Conservation (phyloP, 768 basidiomycete species). For the Hypsizygus marmoreus region DNA sequence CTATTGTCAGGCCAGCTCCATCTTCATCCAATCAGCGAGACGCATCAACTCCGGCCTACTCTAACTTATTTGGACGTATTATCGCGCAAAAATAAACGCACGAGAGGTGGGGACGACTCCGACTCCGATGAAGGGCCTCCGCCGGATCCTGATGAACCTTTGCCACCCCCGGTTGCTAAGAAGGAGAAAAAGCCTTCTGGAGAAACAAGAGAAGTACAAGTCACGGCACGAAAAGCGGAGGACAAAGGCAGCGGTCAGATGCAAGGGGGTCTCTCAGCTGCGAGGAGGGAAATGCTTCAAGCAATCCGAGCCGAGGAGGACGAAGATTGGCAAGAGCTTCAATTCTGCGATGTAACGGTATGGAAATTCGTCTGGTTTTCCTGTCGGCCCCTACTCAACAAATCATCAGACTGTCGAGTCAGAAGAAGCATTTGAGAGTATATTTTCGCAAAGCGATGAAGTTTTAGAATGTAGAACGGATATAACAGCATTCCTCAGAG, state of each 20-base stretch:
- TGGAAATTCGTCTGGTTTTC: constrained; percentile 20
- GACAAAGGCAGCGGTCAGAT: constrained; percentile 52
- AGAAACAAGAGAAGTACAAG: constrained; percentile 78
- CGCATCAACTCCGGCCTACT: constrained; percentile 81
- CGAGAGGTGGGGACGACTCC: constrained; percentile 55
- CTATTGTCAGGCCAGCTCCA: constrained; percentile 60
- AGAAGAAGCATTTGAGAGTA: constrained; percentile 53
- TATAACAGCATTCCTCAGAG: constrained; percentile 57
- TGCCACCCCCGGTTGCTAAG: constrained; percentile 43
- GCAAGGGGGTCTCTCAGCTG: constrained; percentile 69
- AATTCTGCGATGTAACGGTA: constrained; percentile 69
- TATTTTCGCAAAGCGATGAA: constrained; percentile 62
- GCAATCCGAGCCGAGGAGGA: constrained; percentile 78
- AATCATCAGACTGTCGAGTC: constrained; percentile 58
- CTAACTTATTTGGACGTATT: constrained; percentile 78
- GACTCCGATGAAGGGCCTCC: constrained; percentile 82
- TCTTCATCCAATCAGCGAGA: constrained; percentile 76
- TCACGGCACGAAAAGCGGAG: constrained; percentile 69
- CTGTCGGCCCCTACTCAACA: constrained; percentile 5
- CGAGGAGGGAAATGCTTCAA: constrained; percentile 75
- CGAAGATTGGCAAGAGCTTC: constrained; percentile 70
- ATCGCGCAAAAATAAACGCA: constrained; percentile 61
- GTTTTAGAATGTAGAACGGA: constrained; percentile 55
- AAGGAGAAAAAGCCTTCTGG: constrained; percentile 62
- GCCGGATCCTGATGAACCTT: constrained; percentile 74